Evolutionary conservation across 495 filamentous ascomycete species (phyloP), one percentile per base, ranked within the genome.

Genomic region (Xylaria palmicola): DNA sequence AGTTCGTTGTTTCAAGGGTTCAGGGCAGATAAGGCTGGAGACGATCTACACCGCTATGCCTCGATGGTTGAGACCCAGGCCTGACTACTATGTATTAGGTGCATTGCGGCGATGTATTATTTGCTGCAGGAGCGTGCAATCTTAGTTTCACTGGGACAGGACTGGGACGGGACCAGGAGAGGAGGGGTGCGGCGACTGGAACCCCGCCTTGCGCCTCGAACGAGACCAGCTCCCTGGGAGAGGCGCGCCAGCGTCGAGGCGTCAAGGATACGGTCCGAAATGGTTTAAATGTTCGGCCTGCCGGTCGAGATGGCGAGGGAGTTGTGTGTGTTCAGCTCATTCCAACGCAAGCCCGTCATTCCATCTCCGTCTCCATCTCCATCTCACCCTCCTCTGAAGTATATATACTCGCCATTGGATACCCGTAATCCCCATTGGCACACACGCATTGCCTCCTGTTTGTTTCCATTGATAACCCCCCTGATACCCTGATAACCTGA

Each of bases 271-370:
- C 20, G 26, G 36, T 13, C 17, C 13, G 17, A 54, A 61, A 48
- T 61, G 59, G 59, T 55, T 61, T 55, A 54, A 61, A 61, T 30
- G 59, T 45, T 53, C 37, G 50, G 30, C 40, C 59, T 61, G 39
- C 59, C 59, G 30, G 32, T 39, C 43, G 37, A 13, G 26, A 32
- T 32, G 37, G 26, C 6, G 34, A 43, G 44, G 44, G 47, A 6
- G n/a, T 52, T 37, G 6, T 44, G 19, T 34, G 47, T 51, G 17
- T 52, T n/a, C n/a, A n/a, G n/a, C n/a, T n/a, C n/a, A n/a, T n/a
- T n/a, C n/a, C n/a, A n/a, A n/a, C n/a, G n/a, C n/a, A n/a, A 26
- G 20, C 8, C 44, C 39, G 0, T 60, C 57, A 24, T 52, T 12
- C 37, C 29, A 36, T 60, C 40, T 36, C 43, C 24, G 19, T 51